These are phyloP conservation scores for Miscanthus lutarioriparius DNA, from an alignment of 176 grass and related monocot genomes.

Conservation along the genomic window DNA sequence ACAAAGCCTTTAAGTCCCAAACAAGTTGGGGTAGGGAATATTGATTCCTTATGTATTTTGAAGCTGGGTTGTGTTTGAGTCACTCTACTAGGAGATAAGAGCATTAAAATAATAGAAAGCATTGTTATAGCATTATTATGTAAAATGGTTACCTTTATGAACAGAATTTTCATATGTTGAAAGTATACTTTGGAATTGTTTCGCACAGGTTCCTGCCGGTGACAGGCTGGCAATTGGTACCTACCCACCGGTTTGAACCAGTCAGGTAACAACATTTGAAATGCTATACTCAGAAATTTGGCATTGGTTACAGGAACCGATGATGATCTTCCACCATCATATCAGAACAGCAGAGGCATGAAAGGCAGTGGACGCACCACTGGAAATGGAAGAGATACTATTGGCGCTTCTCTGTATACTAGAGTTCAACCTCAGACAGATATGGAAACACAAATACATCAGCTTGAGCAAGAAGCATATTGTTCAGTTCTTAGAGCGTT, in stretches of 20 bases:
- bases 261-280: constrained; percentile 13
- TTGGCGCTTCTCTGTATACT: constrained; percentile 50
- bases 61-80: background rate
- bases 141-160: background rate
- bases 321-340: constrained; percentile 67
- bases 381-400: constrained; percentile 67
- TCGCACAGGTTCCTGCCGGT: background rate
- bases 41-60: background rate
- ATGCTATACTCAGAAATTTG: constrained; percentile 3
- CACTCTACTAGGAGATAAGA: background rate
- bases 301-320: constrained; percentile 53
- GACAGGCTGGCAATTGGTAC: background rate
- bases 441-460: constrained; percentile 81
- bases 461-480: constrained; percentile 89
- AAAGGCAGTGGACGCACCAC: constrained; percentile 52
- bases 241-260: background rate
- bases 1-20: no score
- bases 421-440: constrained; percentile 55
- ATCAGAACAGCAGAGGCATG: constrained; percentile 55
- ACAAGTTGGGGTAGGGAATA: background rate
- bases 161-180: background rate
- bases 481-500: constrained; percentile 79
- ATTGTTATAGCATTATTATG: background rate
- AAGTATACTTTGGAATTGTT: constrained; percentile 19
- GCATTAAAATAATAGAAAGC: background rate